Evolutionary conservation across 257 asterid species (phyloP).

Genomic region (Eustoma russellianum): DNA sequence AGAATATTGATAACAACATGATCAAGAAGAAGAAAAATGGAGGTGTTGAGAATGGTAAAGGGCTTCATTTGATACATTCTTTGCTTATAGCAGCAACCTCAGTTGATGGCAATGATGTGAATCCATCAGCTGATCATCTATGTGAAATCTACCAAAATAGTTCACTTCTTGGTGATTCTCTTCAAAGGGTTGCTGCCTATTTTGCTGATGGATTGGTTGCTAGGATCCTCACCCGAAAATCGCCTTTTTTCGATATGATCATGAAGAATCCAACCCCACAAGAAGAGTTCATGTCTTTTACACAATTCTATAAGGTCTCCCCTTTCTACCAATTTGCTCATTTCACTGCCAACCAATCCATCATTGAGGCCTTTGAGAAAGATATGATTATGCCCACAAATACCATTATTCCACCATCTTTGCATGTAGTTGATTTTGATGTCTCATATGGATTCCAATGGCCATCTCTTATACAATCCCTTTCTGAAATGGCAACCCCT

Average conservation of each 20-base stretch:
- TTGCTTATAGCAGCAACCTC: slow-evolving; percentile 62
- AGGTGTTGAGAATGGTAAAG: slow-evolving; percentile 34
- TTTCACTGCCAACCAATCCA: slow-evolving; percentile 79
- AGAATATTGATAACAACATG: slow-evolving; percentile 18
- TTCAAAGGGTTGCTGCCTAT: slow-evolving; percentile 76
- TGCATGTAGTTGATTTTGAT: slow-evolving; percentile 69
- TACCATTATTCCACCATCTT: slow-evolving; percentile 2
- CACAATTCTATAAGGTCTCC: slow-evolving; percentile 54
- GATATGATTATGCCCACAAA: slow-evolving; percentile 10
- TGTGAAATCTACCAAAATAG: slow-evolving; percentile 39
- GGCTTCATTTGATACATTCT: slow-evolving; percentile 57
- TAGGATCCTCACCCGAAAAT: slow-evolving; percentile 45
- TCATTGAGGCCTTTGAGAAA: slow-evolving; percentile 58
- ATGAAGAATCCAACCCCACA: slow-evolving; percentile 47
- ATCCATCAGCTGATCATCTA: slow-evolving; percentile 35
- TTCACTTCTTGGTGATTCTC: slow-evolving; percentile 55
- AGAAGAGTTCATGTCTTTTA: slow-evolving; percentile 57
- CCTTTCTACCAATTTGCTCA: slow-evolving; percentile 82
- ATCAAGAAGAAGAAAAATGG: slow-evolving; percentile 3
- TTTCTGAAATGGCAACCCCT: slow-evolving; percentile 44
- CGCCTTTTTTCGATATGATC: slow-evolving; percentile 56
- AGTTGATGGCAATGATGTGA: slow-evolving; percentile 27
- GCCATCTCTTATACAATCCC: slow-evolving; percentile 89
- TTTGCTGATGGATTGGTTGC: slow-evolving; percentile 74
- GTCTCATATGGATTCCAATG: slow-evolving; percentile 75